Conservation (phyloP, 305 asterid genomes). For the Rubia peregrina region DNA sequence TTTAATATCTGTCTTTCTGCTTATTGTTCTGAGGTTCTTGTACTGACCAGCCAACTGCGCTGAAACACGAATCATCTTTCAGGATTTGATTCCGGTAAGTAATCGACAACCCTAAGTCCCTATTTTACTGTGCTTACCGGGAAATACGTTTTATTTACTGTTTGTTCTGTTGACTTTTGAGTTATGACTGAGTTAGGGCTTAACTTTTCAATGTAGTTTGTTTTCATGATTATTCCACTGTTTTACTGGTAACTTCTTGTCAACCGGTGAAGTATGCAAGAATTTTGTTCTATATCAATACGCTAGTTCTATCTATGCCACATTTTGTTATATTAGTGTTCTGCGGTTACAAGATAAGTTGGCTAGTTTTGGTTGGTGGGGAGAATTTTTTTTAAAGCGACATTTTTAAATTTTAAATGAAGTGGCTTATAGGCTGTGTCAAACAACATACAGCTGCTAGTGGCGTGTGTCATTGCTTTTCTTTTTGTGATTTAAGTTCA, state of each 20-base stretch:
- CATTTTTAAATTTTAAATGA: too few species aligned
- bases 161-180: background rate
- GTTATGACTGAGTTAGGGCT: background rate
- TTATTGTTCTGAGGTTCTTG: conserved; percentile 8
- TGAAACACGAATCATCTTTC: background rate
- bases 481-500: background rate
- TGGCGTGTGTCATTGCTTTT: background rate
- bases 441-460: too few species aligned
- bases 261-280: background rate
- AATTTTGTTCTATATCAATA: background rate
- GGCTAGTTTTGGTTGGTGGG: too few species aligned
- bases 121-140: background rate
- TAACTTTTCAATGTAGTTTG: background rate
- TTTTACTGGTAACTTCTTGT: background rate
- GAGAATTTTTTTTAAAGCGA: too few species aligned
- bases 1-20: background rate
- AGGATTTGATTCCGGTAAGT: background rate
- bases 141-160: background rate
- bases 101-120: background rate
- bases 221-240: background rate
- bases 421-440: background rate
- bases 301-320: background rate
- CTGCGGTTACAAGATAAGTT: background rate
- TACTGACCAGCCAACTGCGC: conserved; percentile 9
- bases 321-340: background rate